These are phyloP conservation scores for Nicotiana paniculata DNA, from an alignment of 257 asterid species.

Conservation along the genomic window DNA sequence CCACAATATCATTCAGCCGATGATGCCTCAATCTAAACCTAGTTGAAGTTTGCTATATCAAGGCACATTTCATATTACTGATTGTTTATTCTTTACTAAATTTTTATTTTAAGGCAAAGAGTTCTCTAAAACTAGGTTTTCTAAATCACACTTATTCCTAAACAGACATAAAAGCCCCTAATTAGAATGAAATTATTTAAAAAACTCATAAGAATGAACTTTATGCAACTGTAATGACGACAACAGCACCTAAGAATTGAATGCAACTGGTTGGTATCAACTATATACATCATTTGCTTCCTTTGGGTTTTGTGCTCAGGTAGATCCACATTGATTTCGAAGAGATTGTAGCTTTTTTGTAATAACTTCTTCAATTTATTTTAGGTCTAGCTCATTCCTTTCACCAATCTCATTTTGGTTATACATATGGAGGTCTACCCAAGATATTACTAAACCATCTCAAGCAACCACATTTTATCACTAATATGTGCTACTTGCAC, in stretches of 20 bases:
- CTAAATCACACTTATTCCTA: neutral
- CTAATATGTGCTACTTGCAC: neutral
- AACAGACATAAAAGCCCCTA: neutral
- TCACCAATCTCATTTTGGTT: neutral
- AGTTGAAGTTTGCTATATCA: neutral
- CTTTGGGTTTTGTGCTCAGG: neutral
- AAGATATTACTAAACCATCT: neutral
- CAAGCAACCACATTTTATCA: neutral
- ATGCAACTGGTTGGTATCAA: neutral
- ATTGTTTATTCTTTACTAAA: neutral
- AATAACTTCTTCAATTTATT: neutral
- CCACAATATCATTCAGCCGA: neutral
- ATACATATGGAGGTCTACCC: neutral
- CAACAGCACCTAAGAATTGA: neutral
- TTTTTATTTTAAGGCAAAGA: neutral
- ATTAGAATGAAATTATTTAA: neutral
- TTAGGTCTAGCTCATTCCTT: neutral
- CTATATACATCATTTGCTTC: neutral
- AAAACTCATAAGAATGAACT: neutral
- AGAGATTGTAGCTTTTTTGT: neutral
- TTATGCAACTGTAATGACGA: neutral
- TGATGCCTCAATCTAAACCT: neutral
- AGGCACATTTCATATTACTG: neutral
- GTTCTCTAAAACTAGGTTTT: neutral
- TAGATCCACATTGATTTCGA: neutral